A percentile compares a stretch with the other conserved stretches of the same genome.
These are phyloP conservation scores for Helminthosporium solani DNA, from an alignment of 2,329 filamentous ascomycete genomes.

Conservation along the genomic window DNA sequence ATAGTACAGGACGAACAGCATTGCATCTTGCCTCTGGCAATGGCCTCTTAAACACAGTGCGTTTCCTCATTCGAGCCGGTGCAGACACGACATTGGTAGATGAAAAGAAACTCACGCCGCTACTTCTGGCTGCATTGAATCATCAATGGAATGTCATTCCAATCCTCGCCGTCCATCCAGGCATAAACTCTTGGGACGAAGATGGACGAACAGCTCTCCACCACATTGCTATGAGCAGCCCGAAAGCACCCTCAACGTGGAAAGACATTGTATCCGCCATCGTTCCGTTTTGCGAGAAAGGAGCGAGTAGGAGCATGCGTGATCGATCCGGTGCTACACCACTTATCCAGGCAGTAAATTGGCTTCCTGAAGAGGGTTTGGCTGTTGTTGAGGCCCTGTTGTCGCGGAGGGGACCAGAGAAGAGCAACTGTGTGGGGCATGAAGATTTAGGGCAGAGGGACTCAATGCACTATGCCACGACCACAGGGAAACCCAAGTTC, in stretches of 20 bases:
- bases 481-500: conserved; percentile 26
- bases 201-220: conserved; percentile 36
- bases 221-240: conserved; percentile 26
- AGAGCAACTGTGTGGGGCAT: conserved; percentile 33
- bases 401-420: conserved; percentile 15
- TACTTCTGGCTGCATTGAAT: conserved; percentile 29
- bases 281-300: conserved; percentile 30
- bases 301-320: conserved; percentile 35
- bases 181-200: conserved; percentile 35
- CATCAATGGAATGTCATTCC: conserved; percentile 32
- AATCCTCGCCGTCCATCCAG: conserved; percentile 29
- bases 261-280: conserved; percentile 26
- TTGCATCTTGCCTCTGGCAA: conserved; percentile 34
- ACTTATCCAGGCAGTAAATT: conserved; percentile 34
- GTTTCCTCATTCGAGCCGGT: conserved; percentile 22
- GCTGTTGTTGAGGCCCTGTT: conserved; percentile 30
- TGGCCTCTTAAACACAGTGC: conserved; percentile 23
- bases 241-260: conserved; percentile 25
- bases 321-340: conserved; percentile 36
- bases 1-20: conserved; percentile 19
- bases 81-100: conserved; percentile 26
- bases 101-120: conserved; percentile 26
- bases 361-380: conserved; percentile 30
- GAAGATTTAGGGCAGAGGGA: conserved; percentile 31
- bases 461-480: conserved; percentile 33